These are phyloP conservation scores for Sporothrix sp. DNA, from an alignment of 2,329 filamentous ascomycete species.

Conservation along the genomic window DNA sequence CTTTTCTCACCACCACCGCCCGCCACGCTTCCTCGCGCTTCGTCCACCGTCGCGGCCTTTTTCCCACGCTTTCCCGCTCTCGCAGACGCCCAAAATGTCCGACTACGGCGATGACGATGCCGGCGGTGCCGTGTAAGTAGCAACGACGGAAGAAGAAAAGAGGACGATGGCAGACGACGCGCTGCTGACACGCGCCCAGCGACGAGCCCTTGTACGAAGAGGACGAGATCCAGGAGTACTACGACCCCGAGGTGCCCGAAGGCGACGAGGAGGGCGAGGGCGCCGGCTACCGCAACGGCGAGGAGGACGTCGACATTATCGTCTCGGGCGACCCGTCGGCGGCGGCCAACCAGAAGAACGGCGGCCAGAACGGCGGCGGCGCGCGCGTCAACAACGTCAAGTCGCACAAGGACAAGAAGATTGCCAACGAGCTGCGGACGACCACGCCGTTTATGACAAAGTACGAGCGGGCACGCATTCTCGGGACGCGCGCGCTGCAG, in stretches of 20 bases:
- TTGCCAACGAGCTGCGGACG: conserved; percentile 74
- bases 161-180: neutral
- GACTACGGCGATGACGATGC: conserved; percentile 60
- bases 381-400: conserved; percentile 42
- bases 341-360: conserved; percentile 36
- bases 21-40: neutral
- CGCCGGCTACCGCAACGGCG: conserved; percentile 43
- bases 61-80: neutral
- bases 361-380: conserved; percentile 23
- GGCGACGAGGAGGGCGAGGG: conserved; percentile 45
- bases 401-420: conserved; percentile 70
- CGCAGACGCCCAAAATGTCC: conserved; percentile 45
- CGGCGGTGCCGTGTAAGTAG: conserved; percentile 43
- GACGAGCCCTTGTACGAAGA: conserved; percentile 66
- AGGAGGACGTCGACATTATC: conserved; percentile 48
- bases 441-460: conserved; percentile 99
- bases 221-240: conserved; percentile 51
- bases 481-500: conserved; percentile 87
- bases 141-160: neutral
- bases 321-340: conserved; percentile 53
- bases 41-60: neutral
- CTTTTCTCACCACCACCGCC: too few species aligned
- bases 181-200: conserved; percentile 27
- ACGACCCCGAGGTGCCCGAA: conserved; percentile 45
- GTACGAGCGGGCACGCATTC: conserved; percentile 87